Evolutionary conservation across 306 rosid genomes (phyloP).

Genomic region (Dalbergia cochinchinensis): DNA sequence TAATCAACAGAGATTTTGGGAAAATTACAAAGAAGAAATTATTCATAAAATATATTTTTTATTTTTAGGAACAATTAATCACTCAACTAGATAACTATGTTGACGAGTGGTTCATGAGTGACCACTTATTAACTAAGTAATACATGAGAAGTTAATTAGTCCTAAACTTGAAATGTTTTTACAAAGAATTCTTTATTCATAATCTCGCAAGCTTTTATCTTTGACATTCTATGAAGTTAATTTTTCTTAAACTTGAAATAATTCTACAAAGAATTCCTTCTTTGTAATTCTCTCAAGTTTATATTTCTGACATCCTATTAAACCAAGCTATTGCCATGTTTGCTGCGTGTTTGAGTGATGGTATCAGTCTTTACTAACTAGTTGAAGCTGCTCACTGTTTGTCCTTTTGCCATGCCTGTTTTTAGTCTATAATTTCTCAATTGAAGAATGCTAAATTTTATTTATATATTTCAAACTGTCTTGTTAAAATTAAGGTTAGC

Average conservation of each 20-base stretch:
- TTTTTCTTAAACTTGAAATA: not conserved
- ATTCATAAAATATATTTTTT: slow-evolving; percentile 4
- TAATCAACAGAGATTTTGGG: not conserved
- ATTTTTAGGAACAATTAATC: slow-evolving; percentile 7
- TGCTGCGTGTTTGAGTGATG: slow-evolving; percentile 35
- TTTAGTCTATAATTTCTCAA: slow-evolving; percentile 30
- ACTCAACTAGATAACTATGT: slow-evolving; percentile 25
- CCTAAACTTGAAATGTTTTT: not conserved
- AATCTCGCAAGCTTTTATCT: not conserved
- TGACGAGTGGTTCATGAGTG: slow-evolving; percentile 10
- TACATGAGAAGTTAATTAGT: slow-evolving; percentile 16
- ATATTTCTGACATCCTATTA: slow-evolving; percentile 19
- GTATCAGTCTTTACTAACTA: slow-evolving; percentile 10
- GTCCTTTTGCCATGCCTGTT: slow-evolving; percentile 5
- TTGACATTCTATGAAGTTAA: slow-evolving; percentile 17
- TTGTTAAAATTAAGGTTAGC: slow-evolving; percentile 12
- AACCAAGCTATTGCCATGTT: slow-evolving; percentile 9
- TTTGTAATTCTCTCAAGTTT: not conserved
- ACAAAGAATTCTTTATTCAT: not conserved
- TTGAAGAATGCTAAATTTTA: slow-evolving; percentile 15
- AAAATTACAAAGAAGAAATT: slow-evolving; percentile 18
- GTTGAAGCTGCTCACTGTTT: slow-evolving; percentile 36
- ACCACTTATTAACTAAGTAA: slow-evolving; percentile 2
- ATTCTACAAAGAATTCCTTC: not conserved
- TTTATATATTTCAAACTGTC: slow-evolving; percentile 6